These are phyloP conservation scores for Allomyces macrogynus DNA, from an alignment of 192 early-diverging fungal species.

Conservation along the genomic window DNA sequence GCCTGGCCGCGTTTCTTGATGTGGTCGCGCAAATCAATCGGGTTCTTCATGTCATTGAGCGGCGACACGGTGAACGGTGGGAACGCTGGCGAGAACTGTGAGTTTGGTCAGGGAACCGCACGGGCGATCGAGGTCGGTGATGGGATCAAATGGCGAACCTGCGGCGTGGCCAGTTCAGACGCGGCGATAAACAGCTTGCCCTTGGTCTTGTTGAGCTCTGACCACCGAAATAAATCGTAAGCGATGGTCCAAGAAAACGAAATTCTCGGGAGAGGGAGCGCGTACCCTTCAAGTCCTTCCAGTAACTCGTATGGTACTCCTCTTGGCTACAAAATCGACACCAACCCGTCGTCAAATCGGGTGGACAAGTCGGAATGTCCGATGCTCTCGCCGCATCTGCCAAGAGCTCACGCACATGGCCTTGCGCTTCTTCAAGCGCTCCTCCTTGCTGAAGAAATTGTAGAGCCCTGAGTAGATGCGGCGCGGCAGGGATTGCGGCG, in stretches of 20 bases:
- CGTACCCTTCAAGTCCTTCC: neutral
- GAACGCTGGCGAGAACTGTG: too few species aligned
- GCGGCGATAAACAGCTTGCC: neutral
- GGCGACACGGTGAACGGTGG: too few species aligned
- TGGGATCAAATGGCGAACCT: neutral
- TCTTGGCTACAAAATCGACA: neutral
- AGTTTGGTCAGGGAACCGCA: too few species aligned
- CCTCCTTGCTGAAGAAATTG: constrained; percentile 1
- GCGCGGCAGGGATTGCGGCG: neutral
- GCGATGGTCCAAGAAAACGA: neutral
- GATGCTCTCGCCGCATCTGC: too few species aligned
- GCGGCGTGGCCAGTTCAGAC: neutral
- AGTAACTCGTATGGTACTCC: neutral
- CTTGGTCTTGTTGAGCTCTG: neutral
- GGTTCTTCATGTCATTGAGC: neutral
- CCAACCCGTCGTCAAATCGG: neutral
- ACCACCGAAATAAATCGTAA: neutral
- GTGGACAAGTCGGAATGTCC: neutral
- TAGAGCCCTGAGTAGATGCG: neutral
- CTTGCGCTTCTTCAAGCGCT: neutral
- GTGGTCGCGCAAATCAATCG: neutral
- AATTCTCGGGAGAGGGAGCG: neutral
- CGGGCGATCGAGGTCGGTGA: too few species aligned
- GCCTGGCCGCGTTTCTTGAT: neutral
- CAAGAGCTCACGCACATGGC: neutral